Evolutionary conservation across 768 basidiomycete genomes (phyloP), one percentile per base, ranked within the genome.

Genomic region (Naganishia vishniacii): DNA sequence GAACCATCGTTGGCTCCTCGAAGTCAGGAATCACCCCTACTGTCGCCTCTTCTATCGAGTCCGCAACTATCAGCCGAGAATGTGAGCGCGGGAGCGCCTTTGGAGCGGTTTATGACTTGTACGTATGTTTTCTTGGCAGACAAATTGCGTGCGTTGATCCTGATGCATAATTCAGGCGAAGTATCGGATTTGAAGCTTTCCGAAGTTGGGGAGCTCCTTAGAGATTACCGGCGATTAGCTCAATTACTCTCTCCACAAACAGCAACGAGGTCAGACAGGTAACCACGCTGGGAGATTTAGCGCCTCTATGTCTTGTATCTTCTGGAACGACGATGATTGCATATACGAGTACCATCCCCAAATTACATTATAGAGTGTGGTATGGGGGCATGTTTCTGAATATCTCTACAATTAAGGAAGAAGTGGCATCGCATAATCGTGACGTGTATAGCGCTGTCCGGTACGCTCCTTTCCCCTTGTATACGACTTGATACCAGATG

Each of bases 121-220:
- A 63, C 67, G 69, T 68, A 20, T 31, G 11, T 26, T n/a, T 25
- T 6, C 40, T 34, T 25, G 29, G 25, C 25, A 40, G 34, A 45
- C 3, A 1, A 18, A 40, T 20, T 13, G 26, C 40, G 11, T 42
- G 46, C 9, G 64, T 83, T 89, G 87, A 0, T 85, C 83, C 46
- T 79, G 81, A 48, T 83, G 86, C n/a, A 12, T 91, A 92, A 73
- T 65, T 90, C 83, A 87, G 51, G 86, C 67, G 79, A 82, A 0
- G 82, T 84, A 48, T 88, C 86, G 59, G 94, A 98, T 66, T 76
- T 98, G 60, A 82, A 81, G 59, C 77, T 97, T 26, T 84, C 86
- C 0, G 94, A 99, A 69, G 84, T 97, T 1, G 84, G 81, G 0
- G 84, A 87, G 68, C 80, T 99, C 45, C 78, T 98, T 73, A 78